Base-by-base conservation (phyloP, 208 protist genomes). In the Crithidia acanthocephali region DNA sequence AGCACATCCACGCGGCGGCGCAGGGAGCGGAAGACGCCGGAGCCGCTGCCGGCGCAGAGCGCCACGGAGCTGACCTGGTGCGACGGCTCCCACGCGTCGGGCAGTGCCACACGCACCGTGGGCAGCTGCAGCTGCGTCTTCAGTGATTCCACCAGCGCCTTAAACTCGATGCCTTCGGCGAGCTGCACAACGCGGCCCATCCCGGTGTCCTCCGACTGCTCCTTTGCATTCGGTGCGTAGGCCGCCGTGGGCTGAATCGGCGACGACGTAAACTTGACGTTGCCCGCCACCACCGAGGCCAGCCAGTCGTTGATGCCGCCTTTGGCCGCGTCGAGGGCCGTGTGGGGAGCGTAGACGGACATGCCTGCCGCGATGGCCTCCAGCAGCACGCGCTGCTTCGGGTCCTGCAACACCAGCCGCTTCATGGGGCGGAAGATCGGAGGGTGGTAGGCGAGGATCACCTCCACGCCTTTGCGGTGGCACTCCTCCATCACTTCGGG, bases 261-360 rank as follows among this genome's bases (percentile, higher is more conserved):
- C 7, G 40, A 48, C 5, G 40, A 23, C 2, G 57, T 68, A 37
- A 70, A 70, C 45, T 28, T 53, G 0, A 47, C 68, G 1, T 30
- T 20, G 33, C 55, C 48, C 42, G 85, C 85, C 7, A 95, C 66
- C 42, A 90, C 66, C n/a, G 73, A 73, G 9, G 83, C 84, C 15
- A 98, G 88, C 94, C 95, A 98, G 80, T 98, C 94, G 80, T 97
- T 98, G 74, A 98, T 93, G 57, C 95, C 94, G 25, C 83, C 91
- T 18, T 62, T 68, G 7, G 73, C 75, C 7, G 86, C 85, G 63
- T 98, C 96, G 20, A 97, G 76, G 10, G 92, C 79, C 18, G 96
- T 98, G 88, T 98, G 96, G 7, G 96, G 96, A n/a, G 84, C 92
- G 86, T 93, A 97, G 62, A 98, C 83, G 51, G 93, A 95, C 60